Evolutionary conservation across 805 yeast genomes (phyloP), one percentile per base, ranked within the genome.

Genomic region (Kuraishia hungarica): DNA sequence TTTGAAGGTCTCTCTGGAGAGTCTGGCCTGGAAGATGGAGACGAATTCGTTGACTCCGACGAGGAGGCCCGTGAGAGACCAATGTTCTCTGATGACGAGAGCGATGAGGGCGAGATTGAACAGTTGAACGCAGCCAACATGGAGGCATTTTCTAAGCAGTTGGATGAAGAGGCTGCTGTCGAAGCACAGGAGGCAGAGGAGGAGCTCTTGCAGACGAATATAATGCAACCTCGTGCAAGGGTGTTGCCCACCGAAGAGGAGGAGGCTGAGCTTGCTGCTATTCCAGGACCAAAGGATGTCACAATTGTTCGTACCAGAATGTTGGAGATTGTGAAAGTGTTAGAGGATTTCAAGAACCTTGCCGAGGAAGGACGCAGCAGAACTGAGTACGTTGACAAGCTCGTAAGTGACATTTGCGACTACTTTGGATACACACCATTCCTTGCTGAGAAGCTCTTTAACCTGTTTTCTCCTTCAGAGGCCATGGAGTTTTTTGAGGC

Each of bases 401-500:
- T 94, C 58, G 72, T 93, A 26, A 80, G 80, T 59, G 99, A 94
- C 72, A 89, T 94, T 48, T 86, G 96, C 67, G 88, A 85, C 65
- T 94, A 94, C 74, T 94, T 93, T 67, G 98, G 99, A 17, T 94
- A 94, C 73, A 81, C 92, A 15, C 88, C 85, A 62, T 90, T 87
- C 68, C 79, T 94, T 65, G 99, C 99, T 39, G 97, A 92, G 68
- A 93, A 94, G 72, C 78, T 93, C 56, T 94, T 92, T 77, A 83
- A 92, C 63, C 76, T 94, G 58, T 94, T 94, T 68, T 82, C 96
- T 20, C 97, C 98, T 47, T 79, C 94, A 11, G 99, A 94, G 75
- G 98, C 99, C 15, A 81, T 94, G 80, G 99, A 94, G 72, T 94
- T 94, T 67, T 94, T 94, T 64, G 99, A 94, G 76, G 98, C 99